phyloP scores from a whole-genome alignment of 2,329 filamentous ascomycete genomes.

The Orbilia ellipsospora region DNA sequence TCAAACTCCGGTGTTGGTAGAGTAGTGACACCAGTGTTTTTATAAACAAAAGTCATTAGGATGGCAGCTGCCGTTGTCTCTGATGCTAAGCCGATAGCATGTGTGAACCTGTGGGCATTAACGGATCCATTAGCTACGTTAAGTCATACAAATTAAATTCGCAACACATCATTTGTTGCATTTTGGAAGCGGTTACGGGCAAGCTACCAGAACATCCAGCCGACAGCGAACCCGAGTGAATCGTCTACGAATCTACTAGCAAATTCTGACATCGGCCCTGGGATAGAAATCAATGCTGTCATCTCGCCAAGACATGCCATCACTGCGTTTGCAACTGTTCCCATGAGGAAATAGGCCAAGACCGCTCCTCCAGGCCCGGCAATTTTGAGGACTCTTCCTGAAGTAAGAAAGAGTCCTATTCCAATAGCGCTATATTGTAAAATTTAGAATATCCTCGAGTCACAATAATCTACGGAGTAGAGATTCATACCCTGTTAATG shows the following conservation, averaged over 20 bases:
- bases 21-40: constrained; percentile 56
- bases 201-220: constrained; percentile 65
- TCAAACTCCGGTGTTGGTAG: constrained; percentile 50
- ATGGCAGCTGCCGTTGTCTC: constrained; percentile 63
- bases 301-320: constrained; percentile 62
- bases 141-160: not conserved
- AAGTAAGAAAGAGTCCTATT: constrained; percentile 62
- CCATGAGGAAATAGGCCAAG: constrained; percentile 61
- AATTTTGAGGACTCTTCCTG: constrained; percentile 62
- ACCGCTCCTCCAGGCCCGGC: constrained; percentile 62
- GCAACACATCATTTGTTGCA: constrained; percentile 41
- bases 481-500: constrained; percentile 60
- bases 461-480: not conserved
- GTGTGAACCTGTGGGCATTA: constrained; percentile 62
- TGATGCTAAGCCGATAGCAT: constrained; percentile 60
- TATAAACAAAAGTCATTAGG: constrained; percentile 63
- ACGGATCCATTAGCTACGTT: constrained; percentile 3
- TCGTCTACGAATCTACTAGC: constrained; percentile 63
- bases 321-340: constrained; percentile 62
- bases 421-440: constrained; percentile 56
- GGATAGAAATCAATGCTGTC: constrained; percentile 63
- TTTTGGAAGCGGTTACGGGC: constrained; percentile 52
- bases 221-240: constrained; percentile 64
- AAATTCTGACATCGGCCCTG: constrained; percentile 63
- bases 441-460: not conserved